These are phyloP conservation scores for Hanseniaspora nectarophila DNA, from an alignment of 805 yeast genomes.

Conservation along the genomic window DNA sequence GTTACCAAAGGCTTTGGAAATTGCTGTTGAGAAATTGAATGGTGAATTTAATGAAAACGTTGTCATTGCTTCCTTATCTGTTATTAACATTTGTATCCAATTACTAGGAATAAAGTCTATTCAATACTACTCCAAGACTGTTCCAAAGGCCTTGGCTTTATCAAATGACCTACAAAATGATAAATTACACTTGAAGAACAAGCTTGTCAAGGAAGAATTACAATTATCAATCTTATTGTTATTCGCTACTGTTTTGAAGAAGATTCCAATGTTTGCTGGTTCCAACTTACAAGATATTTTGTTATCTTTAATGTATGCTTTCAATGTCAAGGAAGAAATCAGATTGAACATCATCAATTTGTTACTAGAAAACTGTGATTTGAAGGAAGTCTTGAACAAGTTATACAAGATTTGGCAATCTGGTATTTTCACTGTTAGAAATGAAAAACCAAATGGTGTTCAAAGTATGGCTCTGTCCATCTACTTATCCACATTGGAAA, in stretches of 20 bases:
- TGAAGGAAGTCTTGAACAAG: conserved; percentile 48
- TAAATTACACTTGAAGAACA: conserved; percentile 4
- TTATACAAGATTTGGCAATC: conserved; percentile 52
- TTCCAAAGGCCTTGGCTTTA: conserved; percentile 58
- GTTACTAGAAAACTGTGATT: conserved; percentile 55
- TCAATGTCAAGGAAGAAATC: conserved; percentile 45
- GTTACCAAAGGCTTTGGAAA: conserved; percentile 38
- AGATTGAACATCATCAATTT: conserved; percentile 52
- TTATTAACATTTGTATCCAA: conserved; percentile 56
- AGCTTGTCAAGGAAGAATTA: conserved; percentile 22
- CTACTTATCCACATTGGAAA: conserved; percentile 54
- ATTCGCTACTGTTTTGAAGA: conserved; percentile 61
- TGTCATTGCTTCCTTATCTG: conserved; percentile 59
- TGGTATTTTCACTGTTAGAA: conserved; percentile 20
- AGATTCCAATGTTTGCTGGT: conserved; percentile 74
- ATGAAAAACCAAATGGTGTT: conserved; percentile 22
- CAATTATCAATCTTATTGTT: conserved; percentile 64
- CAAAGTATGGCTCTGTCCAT: conserved; percentile 49
- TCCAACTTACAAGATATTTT: conserved; percentile 57
- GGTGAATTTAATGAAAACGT: conserved; percentile 44
- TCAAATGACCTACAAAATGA: conserved; percentile 26
- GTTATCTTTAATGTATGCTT: conserved; percentile 44
- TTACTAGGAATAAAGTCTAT: conserved; percentile 76
- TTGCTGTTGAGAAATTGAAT: conserved; percentile 41
- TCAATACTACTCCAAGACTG: conserved; percentile 72